Conservation (phyloP, 2,329 filamentous ascomycete genomes). For the Diaporthe longicolla region DNA sequence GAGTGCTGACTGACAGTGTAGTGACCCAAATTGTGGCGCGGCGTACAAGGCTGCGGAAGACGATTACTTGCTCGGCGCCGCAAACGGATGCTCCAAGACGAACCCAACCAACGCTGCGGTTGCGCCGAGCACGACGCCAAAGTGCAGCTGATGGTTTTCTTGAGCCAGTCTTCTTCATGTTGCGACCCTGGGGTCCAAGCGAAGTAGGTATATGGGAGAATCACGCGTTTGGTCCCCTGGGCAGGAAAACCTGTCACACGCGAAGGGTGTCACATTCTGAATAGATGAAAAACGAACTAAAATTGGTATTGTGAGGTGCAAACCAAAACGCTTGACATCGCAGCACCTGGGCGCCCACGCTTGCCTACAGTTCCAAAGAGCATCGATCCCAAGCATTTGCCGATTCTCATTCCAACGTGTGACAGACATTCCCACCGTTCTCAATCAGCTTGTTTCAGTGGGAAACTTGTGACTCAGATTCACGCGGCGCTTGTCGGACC, state of each 20-base stretch:
- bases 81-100: constrained; percentile 52
- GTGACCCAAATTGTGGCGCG: constrained; percentile 63
- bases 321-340: neutral
- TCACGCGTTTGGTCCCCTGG: neutral
- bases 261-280: neutral
- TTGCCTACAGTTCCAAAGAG: neutral
- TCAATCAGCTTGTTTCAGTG: neutral
- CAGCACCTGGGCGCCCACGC: no score
- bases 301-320: neutral
- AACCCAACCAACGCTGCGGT: constrained; percentile 51
- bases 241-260: neutral
- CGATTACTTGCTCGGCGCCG: constrained; percentile 56
- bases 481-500: neutral
- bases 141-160: constrained; percentile 46
- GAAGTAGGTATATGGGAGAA: neutral
- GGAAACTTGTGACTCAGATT: neutral
- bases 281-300: no score
- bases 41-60: constrained; percentile 60
- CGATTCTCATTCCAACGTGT: no score
- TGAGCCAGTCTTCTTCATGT: neutral
- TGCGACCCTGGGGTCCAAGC: neutral
- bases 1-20: constrained; percentile 44
- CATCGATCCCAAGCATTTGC: neutral
- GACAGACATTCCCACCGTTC: neutral
- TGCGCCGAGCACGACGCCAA: constrained; percentile 48